phyloP scores from a whole-genome alignment of 129 eudicot genomes.

The Chrysanthemum seticuspe region DNA sequence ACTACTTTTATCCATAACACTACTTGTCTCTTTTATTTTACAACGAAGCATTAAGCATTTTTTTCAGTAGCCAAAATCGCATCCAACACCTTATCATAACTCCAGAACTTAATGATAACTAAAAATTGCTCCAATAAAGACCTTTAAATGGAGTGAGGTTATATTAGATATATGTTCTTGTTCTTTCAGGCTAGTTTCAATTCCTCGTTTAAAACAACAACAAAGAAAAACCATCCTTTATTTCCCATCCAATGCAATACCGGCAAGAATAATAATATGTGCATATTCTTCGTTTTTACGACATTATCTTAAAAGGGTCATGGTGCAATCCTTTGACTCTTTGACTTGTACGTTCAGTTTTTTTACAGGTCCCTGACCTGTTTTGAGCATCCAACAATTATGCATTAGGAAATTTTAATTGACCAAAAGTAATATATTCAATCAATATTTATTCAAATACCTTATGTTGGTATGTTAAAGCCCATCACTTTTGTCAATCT shows the following conservation, averaged over 20 bases:
- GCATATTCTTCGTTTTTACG: not conserved
- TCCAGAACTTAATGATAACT: slow-evolving; percentile 38
- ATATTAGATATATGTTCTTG: slow-evolving; percentile 47
- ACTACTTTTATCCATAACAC: slow-evolving; percentile 65
- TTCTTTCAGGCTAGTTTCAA: slow-evolving; percentile 68
- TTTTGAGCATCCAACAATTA: slow-evolving; percentile 19
- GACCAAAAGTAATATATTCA: not conserved
- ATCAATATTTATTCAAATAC: slow-evolving; percentile 18
- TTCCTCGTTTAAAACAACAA: slow-evolving; percentile 34
- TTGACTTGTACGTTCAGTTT: slow-evolving; percentile 59
- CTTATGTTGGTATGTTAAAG: slow-evolving; percentile 54
- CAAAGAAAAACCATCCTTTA: not conserved
- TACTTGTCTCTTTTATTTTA: slow-evolving; percentile 75
- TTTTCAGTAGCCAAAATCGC: slow-evolving; percentile 72
- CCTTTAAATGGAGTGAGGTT: slow-evolving; percentile 66
- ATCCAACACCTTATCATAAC: slow-evolving; percentile 85
- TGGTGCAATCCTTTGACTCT: slow-evolving; percentile 53
- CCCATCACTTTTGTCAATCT: slow-evolving; percentile 51
- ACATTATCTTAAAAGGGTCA: slow-evolving; percentile 66
- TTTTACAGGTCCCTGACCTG: slow-evolving; percentile 74
- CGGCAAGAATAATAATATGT: not conserved
- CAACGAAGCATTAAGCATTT: slow-evolving; percentile 82
- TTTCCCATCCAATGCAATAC: slow-evolving; percentile 2
- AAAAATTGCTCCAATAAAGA: not conserved
- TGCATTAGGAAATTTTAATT: not conserved